These are phyloP conservation scores for Talaromyces rugulosus DNA, from an alignment of 2,329 filamentous ascomycete species.

Conservation along the genomic window DNA sequence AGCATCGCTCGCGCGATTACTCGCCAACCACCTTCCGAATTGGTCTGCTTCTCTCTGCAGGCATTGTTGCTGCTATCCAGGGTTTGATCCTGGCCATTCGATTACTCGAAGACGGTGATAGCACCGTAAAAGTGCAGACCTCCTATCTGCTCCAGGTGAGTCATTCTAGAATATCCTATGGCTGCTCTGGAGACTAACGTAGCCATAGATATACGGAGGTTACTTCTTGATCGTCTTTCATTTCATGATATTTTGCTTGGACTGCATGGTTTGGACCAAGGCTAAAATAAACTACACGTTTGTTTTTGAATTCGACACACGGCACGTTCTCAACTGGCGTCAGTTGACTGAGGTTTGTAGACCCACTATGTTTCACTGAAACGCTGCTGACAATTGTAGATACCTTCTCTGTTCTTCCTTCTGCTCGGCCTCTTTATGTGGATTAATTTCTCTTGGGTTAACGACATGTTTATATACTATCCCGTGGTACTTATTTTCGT, in stretches of 20 bases:
- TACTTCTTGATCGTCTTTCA: conserved; percentile 82
- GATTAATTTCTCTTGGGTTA: conserved; percentile 76
- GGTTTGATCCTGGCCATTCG: conserved; percentile 61
- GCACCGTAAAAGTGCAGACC: conserved; percentile 49
- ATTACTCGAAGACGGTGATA: conserved; percentile 39
- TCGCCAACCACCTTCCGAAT: conserved; percentile 58
- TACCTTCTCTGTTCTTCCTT: conserved; percentile 79
- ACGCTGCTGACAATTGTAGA: conserved; percentile 36
- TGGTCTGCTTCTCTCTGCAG: conserved; percentile 64
- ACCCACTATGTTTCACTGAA: background rate
- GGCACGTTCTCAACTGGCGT: conserved; percentile 84
- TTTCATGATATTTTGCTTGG: conserved; percentile 77
- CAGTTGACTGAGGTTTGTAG: conserved; percentile 66
- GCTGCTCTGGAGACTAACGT: background rate
- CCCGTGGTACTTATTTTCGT: conserved; percentile 74
- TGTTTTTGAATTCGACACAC: conserved; percentile 91
- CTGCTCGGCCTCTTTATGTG: conserved; percentile 74
- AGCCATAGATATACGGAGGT: conserved; percentile 73
- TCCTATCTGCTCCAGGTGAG: conserved; percentile 65
- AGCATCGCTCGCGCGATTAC: conserved; percentile 57
- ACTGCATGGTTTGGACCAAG: conserved; percentile 75
- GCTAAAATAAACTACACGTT: conserved; percentile 94
- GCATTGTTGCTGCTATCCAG: conserved; percentile 62
- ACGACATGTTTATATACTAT: conserved; percentile 75
- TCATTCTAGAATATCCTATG: conserved; percentile 3